Conservation (phyloP, 2,329 filamentous ascomycete species). For the Fusarium veterinarium region DNA sequence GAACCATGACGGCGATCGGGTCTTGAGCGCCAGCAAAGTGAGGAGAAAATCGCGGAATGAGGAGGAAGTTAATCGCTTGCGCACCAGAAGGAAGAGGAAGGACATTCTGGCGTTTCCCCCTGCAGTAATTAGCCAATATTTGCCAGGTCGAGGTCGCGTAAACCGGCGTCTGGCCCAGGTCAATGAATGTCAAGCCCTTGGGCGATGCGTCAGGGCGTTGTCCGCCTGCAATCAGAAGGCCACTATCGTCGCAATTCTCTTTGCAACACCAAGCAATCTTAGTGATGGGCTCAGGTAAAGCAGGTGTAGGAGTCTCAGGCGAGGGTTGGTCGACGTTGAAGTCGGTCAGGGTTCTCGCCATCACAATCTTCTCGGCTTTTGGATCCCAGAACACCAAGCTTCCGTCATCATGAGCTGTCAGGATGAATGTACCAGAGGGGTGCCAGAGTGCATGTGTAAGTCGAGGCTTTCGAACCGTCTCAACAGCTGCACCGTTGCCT, state of each 20-base stretch:
- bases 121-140: conserved; percentile 80
- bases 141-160: conserved; percentile 96
- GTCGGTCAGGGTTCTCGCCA: conserved; percentile 83
- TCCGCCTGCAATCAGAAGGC: conserved; percentile 86
- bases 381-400: conserved; percentile 95
- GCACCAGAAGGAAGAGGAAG: conserved; percentile 82
- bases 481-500: conserved; percentile 74
- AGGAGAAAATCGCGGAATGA: conserved; percentile 84
- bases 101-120: conserved; percentile 77
- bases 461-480: conserved; percentile 74
- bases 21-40: conserved; percentile 91
- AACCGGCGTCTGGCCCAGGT: conserved; percentile 87
- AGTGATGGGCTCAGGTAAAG: conserved; percentile 78
- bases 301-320: conserved; percentile 61
- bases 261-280: conserved; percentile 94
- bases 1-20: conserved; percentile 83
- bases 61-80: conserved; percentile 81
- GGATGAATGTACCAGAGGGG: conserved; percentile 88
- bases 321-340: conserved; percentile 77
- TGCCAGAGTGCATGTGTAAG: conserved; percentile 92
- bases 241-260: conserved; percentile 92
- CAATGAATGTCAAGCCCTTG: conserved; percentile 88
- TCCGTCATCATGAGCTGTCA: conserved; percentile 90
- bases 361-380: conserved; percentile 85
- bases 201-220: conserved; percentile 72